Percentiles rank a stretch among this genome's conserved stretches.
These are phyloP conservation scores for Metschnikowia noctiluminum DNA, from an alignment of 805 yeast species.

Conservation along the genomic window DNA sequence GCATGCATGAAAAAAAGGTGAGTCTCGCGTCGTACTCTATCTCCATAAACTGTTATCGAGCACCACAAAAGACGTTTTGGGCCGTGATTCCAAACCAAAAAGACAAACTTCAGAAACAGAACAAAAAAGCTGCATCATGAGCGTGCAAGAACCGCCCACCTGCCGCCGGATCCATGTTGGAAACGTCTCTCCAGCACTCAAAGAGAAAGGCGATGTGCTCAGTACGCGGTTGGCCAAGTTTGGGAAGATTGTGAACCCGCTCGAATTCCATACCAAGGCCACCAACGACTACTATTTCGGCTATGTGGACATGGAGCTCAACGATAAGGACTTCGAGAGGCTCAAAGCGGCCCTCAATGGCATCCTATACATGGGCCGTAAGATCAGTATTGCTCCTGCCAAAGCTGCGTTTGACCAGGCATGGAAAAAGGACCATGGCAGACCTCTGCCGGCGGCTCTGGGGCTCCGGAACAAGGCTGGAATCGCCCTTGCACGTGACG, in stretches of 20 bases:
- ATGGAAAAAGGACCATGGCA: conserved; percentile 45
- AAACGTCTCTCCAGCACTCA: conserved; percentile 54
- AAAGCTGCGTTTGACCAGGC: conserved; percentile 42
- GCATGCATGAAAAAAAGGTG: too few species aligned
- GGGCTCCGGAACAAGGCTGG: conserved; percentile 29
- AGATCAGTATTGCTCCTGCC: conserved; percentile 60
- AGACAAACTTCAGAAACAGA: too few species aligned
- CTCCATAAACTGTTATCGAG: too few species aligned
- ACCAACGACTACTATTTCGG: conserved; percentile 58
- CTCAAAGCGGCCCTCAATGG: conserved; percentile 64
- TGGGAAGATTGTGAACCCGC: conserved; percentile 49
- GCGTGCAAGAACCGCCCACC: neutral
- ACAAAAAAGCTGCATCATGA: neutral
- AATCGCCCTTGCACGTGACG: conserved; percentile 31
- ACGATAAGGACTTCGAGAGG: conserved; percentile 43
- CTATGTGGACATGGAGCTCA: conserved; percentile 57
- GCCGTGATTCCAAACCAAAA: too few species aligned
- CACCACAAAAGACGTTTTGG: too few species aligned
- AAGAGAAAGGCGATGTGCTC: conserved; percentile 45
- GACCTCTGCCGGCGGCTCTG: conserved; percentile 28
- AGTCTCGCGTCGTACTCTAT: too few species aligned
- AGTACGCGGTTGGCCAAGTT: conserved; percentile 55
- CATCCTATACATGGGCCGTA: conserved; percentile 70
- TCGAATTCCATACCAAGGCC: conserved; percentile 57
- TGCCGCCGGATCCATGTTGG: conserved; percentile 56